Evolutionary conservation across 2,329 filamentous ascomycete genomes (phyloP).

Genomic region (Dendrostoma leiphaemia): DNA sequence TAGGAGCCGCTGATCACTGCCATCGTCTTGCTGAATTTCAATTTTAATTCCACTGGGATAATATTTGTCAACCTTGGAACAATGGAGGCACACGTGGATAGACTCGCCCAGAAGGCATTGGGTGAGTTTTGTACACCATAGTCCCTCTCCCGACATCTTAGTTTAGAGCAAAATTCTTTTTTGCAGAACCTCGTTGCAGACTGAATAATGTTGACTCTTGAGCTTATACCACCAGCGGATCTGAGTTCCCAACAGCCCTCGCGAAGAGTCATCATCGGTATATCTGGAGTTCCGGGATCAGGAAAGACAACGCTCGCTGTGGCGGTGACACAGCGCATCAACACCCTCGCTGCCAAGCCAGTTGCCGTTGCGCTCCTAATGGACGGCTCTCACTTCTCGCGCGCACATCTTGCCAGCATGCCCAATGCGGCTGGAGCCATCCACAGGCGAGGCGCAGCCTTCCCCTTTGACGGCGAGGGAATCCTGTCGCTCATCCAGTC

Average conservation of each 20-base stretch:
- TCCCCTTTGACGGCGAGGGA: constrained; percentile 32
- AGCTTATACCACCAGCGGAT: too few relatives aligned
- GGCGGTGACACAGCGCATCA: background rate
- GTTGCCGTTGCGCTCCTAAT: constrained; percentile 28
- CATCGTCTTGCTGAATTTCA: too few relatives aligned
- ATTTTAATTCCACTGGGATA: too few relatives aligned
- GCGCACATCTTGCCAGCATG: constrained; percentile 28
- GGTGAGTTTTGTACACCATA: too few relatives aligned
- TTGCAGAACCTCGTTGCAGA: too few relatives aligned
- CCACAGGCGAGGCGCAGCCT: constrained; percentile 33
- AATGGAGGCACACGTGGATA: too few relatives aligned
- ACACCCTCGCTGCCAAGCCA: background rate
- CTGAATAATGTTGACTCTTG: too few relatives aligned
- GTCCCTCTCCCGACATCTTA: too few relatives aligned
- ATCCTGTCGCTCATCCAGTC: constrained; percentile 16
- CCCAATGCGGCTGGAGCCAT: constrained; percentile 32
- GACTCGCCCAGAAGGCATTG: too few relatives aligned
- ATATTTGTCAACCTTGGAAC: too few relatives aligned
- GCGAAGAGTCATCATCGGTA: background rate
- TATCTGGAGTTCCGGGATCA: constrained; percentile 1
- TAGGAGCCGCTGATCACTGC: too few relatives aligned
- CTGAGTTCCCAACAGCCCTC: background rate
- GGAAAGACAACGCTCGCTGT: background rate
- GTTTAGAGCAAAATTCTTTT: too few relatives aligned
- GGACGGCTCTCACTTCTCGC: constrained; percentile 36